phyloP scores from a whole-genome alignment of 495 filamentous ascomycete species.

The Podospora pseudoanserina region DNA sequence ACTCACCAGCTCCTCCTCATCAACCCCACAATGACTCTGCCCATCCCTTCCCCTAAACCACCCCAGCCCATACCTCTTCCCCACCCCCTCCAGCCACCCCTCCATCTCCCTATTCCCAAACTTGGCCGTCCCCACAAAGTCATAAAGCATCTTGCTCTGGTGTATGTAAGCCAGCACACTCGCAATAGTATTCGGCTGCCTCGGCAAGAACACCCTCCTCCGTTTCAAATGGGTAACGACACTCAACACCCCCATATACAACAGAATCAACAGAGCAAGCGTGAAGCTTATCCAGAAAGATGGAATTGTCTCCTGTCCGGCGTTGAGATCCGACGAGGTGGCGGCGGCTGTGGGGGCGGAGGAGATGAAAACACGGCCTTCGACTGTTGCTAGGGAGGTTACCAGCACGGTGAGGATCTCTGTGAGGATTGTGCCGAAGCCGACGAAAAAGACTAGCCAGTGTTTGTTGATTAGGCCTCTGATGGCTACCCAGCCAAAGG shows the following conservation, averaged over 20 bases:
- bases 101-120: conserved; percentile 56
- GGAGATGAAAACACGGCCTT: conserved; percentile 52
- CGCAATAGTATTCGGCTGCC: conserved; percentile 70
- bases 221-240: conserved; percentile 52
- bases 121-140: conserved; percentile 64
- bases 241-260: conserved; percentile 52
- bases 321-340: conserved; percentile 34
- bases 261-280: conserved; percentile 57
- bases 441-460: conserved; percentile 58
- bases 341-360: conserved; percentile 19
- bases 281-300: conserved; percentile 58
- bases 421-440: conserved; percentile 58
- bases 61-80: conserved; percentile 66
- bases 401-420: conserved; percentile 67
- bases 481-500: conserved; percentile 61
- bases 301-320: conserved; percentile 57
- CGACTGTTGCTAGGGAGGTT: conserved; percentile 57
- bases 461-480: conserved; percentile 60
- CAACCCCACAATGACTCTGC: conserved; percentile 63
- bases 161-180: conserved; percentile 70
- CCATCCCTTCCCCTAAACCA: conserved; percentile 69
- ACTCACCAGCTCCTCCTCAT: conserved; percentile 62
- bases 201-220: conserved; percentile 61
- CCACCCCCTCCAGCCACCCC: conserved; percentile 45
- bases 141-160: conserved; percentile 67